Conservation (phyloP, 768 basidiomycete genomes). For the Ramaria rubella region DNA sequence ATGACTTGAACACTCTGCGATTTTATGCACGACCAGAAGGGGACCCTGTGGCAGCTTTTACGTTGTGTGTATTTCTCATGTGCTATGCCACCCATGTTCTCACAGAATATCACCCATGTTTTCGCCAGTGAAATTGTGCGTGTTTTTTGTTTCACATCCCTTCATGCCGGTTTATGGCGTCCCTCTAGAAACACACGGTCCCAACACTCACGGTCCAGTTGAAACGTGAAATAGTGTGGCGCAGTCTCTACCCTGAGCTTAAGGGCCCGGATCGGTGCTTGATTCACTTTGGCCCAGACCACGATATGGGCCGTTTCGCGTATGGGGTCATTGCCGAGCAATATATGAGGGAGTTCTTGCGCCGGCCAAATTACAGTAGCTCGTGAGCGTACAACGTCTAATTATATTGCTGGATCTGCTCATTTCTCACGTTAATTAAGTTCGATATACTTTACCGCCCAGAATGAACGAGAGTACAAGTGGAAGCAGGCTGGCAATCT, state of each 20-base stretch:
- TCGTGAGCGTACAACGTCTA: conserved; percentile 36
- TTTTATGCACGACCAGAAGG: conserved; percentile 9
- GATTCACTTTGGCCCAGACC: conserved; percentile 67
- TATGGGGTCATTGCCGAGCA: conserved; percentile 54
- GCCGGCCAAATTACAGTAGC: conserved; percentile 55
- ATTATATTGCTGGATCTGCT: not conserved
- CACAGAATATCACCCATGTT: not conserved
- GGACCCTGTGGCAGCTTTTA: conserved; percentile 5
- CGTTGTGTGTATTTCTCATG: not conserved
- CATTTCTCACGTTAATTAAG: conserved; percentile 27
- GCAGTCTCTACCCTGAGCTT: conserved; percentile 55
- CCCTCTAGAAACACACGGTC: conserved; percentile 17
- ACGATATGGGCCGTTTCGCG: conserved; percentile 52
- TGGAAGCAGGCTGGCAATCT: conserved; percentile 43
- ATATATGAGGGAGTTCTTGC: conserved; percentile 50
- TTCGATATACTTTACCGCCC: conserved; percentile 68
- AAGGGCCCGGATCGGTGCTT: conserved; percentile 78
- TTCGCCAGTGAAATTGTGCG: conserved; percentile 3
- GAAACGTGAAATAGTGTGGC: conserved; percentile 60
- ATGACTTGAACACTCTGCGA: conserved; percentile 1
- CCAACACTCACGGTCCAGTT: conserved; percentile 58
- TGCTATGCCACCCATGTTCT: not conserved
- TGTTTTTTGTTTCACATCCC: not conserved
- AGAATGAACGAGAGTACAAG: conserved; percentile 64
- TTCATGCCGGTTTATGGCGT: not conserved